phyloP scores from a whole-genome alignment of 352 stramenopile genomes.

The Peronospora destructor region DNA sequence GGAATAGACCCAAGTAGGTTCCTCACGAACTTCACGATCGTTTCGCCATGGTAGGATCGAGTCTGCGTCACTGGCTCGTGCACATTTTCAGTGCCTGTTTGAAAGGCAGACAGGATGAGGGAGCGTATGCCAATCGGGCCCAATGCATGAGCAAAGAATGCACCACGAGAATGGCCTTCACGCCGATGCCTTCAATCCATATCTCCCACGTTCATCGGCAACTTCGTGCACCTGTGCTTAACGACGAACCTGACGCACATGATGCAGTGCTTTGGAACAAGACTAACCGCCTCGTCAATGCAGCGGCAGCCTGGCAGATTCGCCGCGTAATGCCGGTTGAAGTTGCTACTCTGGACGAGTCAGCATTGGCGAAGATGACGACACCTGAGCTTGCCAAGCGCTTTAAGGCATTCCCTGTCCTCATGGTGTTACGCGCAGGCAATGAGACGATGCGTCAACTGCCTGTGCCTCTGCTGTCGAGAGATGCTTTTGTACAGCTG shows the following conservation, averaged over 20 bases:
- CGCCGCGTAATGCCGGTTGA: slow-evolving; percentile 13
- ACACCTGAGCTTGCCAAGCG: slow-evolving; percentile 8
- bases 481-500: slow-evolving; percentile 7
- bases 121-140: slow-evolving; percentile 1
- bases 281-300: slow-evolving; percentile 12
- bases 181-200: slow-evolving; percentile 5
- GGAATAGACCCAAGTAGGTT: not conserved
- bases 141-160: slow-evolving; percentile 1
- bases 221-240: slow-evolving; percentile 1
- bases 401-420: slow-evolving; percentile 12
- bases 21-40: not conserved
- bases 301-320: slow-evolving; percentile 16
- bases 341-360: slow-evolving; percentile 3
- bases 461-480: slow-evolving; percentile 6
- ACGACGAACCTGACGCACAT: not conserved
- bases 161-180: slow-evolving; percentile 1
- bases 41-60: not conserved
- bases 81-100: slow-evolving; percentile 10
- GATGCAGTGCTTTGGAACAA: slow-evolving; percentile 8
- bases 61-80: slow-evolving; percentile 2
- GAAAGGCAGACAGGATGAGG: slow-evolving; percentile 8
- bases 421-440: slow-evolving; percentile 8
- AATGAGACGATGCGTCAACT: slow-evolving; percentile 9
- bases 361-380: slow-evolving; percentile 6
- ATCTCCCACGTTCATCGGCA: slow-evolving; percentile 12